Evolutionary conservation across 1,139 yeast genomes (phyloP).

Genomic region (Hanseniaspora gamundiae): DNA sequence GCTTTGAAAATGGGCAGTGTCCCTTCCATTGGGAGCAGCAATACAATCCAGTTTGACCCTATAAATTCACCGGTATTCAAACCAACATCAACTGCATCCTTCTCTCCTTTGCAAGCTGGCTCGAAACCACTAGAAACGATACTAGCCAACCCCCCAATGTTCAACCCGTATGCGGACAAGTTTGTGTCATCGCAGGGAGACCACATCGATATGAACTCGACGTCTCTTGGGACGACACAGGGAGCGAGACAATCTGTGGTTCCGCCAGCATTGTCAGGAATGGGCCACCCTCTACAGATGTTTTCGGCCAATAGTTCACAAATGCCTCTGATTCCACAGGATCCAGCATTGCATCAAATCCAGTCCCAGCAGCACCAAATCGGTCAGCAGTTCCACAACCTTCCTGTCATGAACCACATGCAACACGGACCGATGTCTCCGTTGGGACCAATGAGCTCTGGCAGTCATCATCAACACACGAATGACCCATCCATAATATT

Average conservation of each 20-base stretch:
- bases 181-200: neutral
- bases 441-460: constrained; percentile 23
- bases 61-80: constrained; percentile 27
- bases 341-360: neutral
- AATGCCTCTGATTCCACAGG: neutral
- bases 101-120: constrained; percentile 5
- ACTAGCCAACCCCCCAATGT: constrained; percentile 10
- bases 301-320: neutral
- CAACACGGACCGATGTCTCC: constrained; percentile 9
- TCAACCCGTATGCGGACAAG: constrained; percentile 7
- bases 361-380: neutral
- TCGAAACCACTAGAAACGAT: constrained; percentile 5
- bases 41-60: constrained; percentile 19
- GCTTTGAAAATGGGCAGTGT: neutral
- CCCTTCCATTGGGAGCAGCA: constrained; percentile 28
- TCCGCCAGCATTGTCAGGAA: neutral
- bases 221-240: too few species aligned
- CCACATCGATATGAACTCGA: neutral
- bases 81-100: constrained; percentile 17
- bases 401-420: neutral
- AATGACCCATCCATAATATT: constrained; percentile 34
- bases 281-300: constrained; percentile 1
- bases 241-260: too few species aligned
- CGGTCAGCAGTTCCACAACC: neutral
- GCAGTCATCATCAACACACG: constrained; percentile 8